A percentile compares a stretch with the other conserved stretches of the same genome.
phyloP scores from a whole-genome alignment of 768 basidiomycete genomes.

The Lentinula guzmanii region DNA sequence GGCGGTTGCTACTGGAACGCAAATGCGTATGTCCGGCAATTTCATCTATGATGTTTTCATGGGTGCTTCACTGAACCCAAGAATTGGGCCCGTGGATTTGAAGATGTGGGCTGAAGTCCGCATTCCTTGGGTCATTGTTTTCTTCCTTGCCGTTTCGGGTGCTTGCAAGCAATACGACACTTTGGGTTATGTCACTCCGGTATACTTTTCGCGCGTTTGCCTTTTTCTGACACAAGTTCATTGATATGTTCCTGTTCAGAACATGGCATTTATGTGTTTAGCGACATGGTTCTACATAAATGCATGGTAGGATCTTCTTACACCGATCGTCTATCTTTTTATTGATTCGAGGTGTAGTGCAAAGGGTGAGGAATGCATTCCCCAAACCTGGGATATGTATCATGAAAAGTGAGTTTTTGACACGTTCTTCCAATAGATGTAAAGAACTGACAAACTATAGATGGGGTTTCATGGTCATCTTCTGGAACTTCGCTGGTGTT shows the following conservation, averaged over 20 bases:
- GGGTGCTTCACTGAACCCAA: slow-evolving; percentile 92
- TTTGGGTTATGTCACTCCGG: slow-evolving; percentile 87
- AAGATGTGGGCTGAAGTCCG: slow-evolving; percentile 99
- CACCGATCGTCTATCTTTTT: not conserved
- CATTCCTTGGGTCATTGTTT: slow-evolving; percentile 95
- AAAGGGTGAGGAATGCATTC: slow-evolving; percentile 93
- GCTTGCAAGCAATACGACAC: slow-evolving; percentile 94
- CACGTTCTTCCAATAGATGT: not conserved
- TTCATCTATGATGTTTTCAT: slow-evolving; percentile 95
- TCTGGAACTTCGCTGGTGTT: slow-evolving; percentile 95
- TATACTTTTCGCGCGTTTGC: slow-evolving; percentile 30
- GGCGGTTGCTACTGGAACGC: slow-evolving; percentile 69
- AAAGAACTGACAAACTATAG: slow-evolving; percentile 19
- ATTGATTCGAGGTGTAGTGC: slow-evolving; percentile 36
- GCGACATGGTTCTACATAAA: slow-evolving; percentile 97
- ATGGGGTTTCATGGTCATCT: slow-evolving; percentile 97
- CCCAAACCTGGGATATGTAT: slow-evolving; percentile 99
- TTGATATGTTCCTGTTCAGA: slow-evolving; percentile 37
- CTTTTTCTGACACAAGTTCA: not conserved
- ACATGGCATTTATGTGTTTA: slow-evolving; percentile 94
- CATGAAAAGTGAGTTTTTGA: slow-evolving; percentile 73
- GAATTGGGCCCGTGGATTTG: slow-evolving; percentile 85
- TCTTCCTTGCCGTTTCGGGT: slow-evolving; percentile 88
- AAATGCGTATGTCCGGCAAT: slow-evolving; percentile 92
- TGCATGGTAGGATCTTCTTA: slow-evolving; percentile 57